These are phyloP conservation scores for Diaporthe vaccinii DNA, from an alignment of 2,329 filamentous ascomycete species.

Conservation along the genomic window DNA sequence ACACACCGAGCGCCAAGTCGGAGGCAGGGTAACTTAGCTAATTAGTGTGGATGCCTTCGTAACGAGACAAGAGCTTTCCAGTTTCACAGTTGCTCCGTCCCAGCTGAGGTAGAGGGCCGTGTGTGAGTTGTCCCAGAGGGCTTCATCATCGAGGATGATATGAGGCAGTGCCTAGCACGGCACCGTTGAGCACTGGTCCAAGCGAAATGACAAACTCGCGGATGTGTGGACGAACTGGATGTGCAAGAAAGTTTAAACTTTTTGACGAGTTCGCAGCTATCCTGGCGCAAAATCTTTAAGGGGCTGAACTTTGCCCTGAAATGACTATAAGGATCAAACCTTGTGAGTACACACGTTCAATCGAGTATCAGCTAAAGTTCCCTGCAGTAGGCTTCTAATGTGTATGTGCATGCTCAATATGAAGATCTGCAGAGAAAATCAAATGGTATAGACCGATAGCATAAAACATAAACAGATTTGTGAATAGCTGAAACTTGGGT, in stretches of 20 bases:
- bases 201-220: neutral
- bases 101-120: slow-evolving; percentile 15
- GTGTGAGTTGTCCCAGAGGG: neutral
- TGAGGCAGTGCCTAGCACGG: slow-evolving; percentile 19
- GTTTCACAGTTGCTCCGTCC: slow-evolving; percentile 28
- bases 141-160: neutral
- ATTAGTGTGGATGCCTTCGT: neutral
- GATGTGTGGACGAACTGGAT: neutral
- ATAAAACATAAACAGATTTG: neutral
- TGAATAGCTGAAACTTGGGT: neutral
- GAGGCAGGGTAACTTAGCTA: neutral
- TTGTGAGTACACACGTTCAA: neutral
- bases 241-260: neutral
- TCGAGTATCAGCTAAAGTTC: neutral
- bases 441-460: neutral
- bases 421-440: no score
- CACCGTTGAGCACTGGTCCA: slow-evolving; percentile 15
- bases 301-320: neutral
- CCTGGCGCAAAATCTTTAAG: neutral
- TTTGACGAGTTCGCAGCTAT: slow-evolving; percentile 2
- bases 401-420: no score
- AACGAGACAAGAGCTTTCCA: slow-evolving; percentile 10
- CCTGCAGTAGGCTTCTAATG: neutral
- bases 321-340: slow-evolving; percentile 10
- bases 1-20: slow-evolving; percentile 18